phyloP scores from a whole-genome alignment of 2,329 filamentous ascomycete species.

The Fusarium luffae region DNA sequence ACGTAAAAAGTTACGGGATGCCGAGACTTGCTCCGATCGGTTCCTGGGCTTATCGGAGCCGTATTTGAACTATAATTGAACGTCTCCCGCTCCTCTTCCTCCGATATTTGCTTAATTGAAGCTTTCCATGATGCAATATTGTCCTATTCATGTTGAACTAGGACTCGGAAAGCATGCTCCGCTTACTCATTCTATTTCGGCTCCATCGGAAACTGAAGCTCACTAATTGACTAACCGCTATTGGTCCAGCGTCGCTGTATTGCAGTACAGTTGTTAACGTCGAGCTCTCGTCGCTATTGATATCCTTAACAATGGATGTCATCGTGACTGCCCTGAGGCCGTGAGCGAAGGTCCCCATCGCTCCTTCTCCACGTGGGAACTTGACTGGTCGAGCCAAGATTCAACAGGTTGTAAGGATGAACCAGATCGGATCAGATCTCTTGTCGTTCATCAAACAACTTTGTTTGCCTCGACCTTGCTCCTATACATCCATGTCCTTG shows the following conservation, averaged over 20 bases:
- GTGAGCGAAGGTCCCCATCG: background rate
- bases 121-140: background rate
- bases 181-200: slow-evolving; percentile 6
- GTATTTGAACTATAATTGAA: slow-evolving; percentile 35
- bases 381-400: slow-evolving; percentile 12
- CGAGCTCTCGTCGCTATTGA: background rate
- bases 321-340: background rate
- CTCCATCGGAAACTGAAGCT: slow-evolving; percentile 9
- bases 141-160: background rate
- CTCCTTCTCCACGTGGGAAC: slow-evolving; percentile 30
- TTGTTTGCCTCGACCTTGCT: background rate
- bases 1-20: slow-evolving; percentile 8
- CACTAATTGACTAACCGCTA: slow-evolving; percentile 16
- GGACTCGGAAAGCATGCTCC: slow-evolving; percentile 17
- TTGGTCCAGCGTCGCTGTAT: slow-evolving; percentile 23
- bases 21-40: slow-evolving; percentile 23
- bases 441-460: slow-evolving; percentile 16
- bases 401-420: background rate
- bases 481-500: slow-evolving; percentile 18
- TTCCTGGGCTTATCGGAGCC: slow-evolving; percentile 27
- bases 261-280: slow-evolving; percentile 1
- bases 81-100: slow-evolving; percentile 20
- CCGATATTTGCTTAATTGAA: background rate
- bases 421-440: slow-evolving; percentile 1
- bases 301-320: background rate